Base-by-base conservation (phyloP, 164 flowering plant genomes). In the Magnolia sinica region DNA sequence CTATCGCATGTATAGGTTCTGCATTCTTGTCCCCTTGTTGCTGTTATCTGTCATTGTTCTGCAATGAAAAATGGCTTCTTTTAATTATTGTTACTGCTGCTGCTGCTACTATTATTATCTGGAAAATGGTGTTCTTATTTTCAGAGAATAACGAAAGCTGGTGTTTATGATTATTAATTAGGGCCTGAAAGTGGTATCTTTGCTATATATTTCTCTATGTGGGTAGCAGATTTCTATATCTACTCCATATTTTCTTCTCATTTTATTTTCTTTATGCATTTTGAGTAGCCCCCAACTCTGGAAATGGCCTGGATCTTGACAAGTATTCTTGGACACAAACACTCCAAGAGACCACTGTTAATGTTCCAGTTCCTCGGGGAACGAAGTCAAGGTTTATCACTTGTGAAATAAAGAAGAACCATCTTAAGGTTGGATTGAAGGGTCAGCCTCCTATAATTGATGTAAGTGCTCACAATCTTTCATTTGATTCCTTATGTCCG, bases 241-340 rank as follows among this genome's bases (percentile, higher is more conserved):
- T 37, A 37, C 4, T 37, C 45, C 45, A 37, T 37, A 37, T 14
- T 52, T 74, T 5, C 45, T 37, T 37, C 6, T 37, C 45, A 37
- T 71, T 51, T 19, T 71, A 5, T 50, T 18, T 29, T 69, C 55
- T 49, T 67, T n/a, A 68, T 10, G 23, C 19, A n/a, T 64, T 8
- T 37, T 79, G 58, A 76, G 74, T 90, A 91, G 97, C 50, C 72
- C 98, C 95, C 49, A 96, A 94, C 76, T 87, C 82, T 58, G 92
- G 90, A 20, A 96, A 96, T 81, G 99, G 98, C 8, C 87, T 94
- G 74, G 99, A 96, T 81, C 78, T 96, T 78, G 99, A 96, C 50
- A 89, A 89, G 0, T 92, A 94, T 76, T 90, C 95, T 2, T 96
- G 99, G 99, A 90, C 87, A 3, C 98, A 96, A 80, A 85, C 91